A percentile compares a stretch with the other conserved stretches of the same genome.
Conservation (phyloP, 2,329 filamentous ascomycete species). For the Penicillium sp. region DNA sequence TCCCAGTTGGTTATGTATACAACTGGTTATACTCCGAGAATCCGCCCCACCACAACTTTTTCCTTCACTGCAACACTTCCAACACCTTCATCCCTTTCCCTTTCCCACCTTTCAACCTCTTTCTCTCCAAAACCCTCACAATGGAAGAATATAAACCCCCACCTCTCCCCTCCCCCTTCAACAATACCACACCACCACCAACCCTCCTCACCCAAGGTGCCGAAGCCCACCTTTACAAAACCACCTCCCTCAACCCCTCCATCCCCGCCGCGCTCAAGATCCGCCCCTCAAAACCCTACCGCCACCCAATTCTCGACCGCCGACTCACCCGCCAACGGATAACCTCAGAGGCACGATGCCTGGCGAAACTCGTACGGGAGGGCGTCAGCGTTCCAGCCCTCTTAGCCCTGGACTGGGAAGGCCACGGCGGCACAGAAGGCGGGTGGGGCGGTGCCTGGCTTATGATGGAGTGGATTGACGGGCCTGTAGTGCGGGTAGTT, state of each 20-base stretch:
- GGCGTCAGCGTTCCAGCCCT: constrained; percentile 80
- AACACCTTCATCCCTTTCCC: background rate
- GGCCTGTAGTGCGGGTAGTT: constrained; percentile 65
- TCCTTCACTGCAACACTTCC: background rate
- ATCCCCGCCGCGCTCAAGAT: constrained; percentile 81
- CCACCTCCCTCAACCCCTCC: constrained; percentile 68
- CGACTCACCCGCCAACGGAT: constrained; percentile 84
- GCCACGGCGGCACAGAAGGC: constrained; percentile 51
- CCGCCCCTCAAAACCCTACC: constrained; percentile 85
- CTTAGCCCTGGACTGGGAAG: constrained; percentile 64
- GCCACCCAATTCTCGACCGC: constrained; percentile 83
- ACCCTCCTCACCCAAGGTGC: constrained; percentile 85
- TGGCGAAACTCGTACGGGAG: constrained; percentile 74
- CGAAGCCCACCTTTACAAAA: constrained; percentile 90
- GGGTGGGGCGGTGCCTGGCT: constrained; percentile 72
- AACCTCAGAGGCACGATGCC: constrained; percentile 80
- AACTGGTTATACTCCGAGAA: constrained; percentile 3
- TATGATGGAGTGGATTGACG: constrained; percentile 81
- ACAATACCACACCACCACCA: constrained; percentile 60
- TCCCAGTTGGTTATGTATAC: background rate
- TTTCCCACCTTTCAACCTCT: background rate
- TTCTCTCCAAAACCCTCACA: background rate
- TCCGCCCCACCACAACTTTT: constrained; percentile 9
- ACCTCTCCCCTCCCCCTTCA: constrained; percentile 63
- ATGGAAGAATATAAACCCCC: constrained; percentile 32